Evolutionary conservation across 2,329 filamentous ascomycete genomes (phyloP).

Genomic region (Pezicula carpinea): DNA sequence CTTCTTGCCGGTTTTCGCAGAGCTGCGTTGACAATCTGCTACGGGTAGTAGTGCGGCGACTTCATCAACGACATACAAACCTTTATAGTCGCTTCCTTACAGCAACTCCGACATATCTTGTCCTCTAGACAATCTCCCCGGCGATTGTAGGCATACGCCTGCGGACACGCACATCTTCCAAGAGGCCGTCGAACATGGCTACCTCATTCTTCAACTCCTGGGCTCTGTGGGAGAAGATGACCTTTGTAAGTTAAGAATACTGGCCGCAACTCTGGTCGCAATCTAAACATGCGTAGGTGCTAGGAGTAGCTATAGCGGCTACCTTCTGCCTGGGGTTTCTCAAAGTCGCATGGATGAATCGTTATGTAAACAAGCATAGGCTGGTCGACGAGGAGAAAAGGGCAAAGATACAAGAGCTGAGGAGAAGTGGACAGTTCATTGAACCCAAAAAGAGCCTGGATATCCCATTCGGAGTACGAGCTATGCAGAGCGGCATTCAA

Average conservation of each 20-base stretch:
- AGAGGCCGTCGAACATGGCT: too few relatives aligned
- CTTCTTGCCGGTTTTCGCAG: too few relatives aligned
- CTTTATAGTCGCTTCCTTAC: neutral
- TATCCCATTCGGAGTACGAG: constrained; percentile 81
- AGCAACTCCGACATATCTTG: neutral
- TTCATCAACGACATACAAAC: neutral
- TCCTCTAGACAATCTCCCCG: neutral
- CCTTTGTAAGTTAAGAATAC: constrained; percentile 60
- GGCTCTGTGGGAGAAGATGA: constrained; percentile 86
- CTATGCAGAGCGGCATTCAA: constrained; percentile 76
- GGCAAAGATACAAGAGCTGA: constrained; percentile 47
- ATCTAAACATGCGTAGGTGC: constrained; percentile 47
- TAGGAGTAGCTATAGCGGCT: constrained; percentile 64
- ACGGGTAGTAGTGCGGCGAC: neutral
- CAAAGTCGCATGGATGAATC: constrained; percentile 62
- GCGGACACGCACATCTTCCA: too few relatives aligned
- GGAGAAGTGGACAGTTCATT: constrained; percentile 40
- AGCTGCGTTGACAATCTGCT: neutral
- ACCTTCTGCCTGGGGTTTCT: constrained; percentile 64
- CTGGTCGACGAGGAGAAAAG: constrained; percentile 63
- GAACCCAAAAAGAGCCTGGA: constrained; percentile 42
- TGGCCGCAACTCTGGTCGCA: neutral
- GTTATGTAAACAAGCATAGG: constrained; percentile 51
- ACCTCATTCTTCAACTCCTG: constrained; percentile 61
- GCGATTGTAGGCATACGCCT: too few relatives aligned